These are phyloP conservation scores for Auriscalpium vulgare DNA, from an alignment of 768 basidiomycete genomes.

Conservation along the genomic window DNA sequence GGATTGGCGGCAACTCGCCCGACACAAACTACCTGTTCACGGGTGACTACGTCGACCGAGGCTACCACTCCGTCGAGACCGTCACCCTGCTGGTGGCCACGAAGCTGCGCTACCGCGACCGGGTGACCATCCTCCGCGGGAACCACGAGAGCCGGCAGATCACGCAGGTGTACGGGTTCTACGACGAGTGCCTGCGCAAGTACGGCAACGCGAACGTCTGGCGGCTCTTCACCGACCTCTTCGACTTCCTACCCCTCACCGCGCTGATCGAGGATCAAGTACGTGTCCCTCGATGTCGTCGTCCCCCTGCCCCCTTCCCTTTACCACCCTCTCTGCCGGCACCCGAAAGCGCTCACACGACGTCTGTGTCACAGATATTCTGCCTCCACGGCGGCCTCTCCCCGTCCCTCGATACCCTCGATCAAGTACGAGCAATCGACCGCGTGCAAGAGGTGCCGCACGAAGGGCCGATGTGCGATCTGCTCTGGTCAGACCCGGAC, in stretches of 20 bases:
- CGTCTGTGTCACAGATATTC: slow-evolving; percentile 66
- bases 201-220: slow-evolving; percentile 99
- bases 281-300: slow-evolving; percentile 28
- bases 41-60: slow-evolving; percentile 99
- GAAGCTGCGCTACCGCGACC: slow-evolving; percentile 96
- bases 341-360: slow-evolving; percentile 1
- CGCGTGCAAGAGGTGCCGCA: slow-evolving; percentile 98
- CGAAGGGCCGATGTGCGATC: slow-evolving; percentile 99
- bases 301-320: not conserved
- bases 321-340: not conserved
- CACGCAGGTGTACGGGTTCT: slow-evolving; percentile 99
- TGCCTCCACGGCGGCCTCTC: slow-evolving; percentile 96
- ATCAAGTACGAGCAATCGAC: slow-evolving; percentile 98
- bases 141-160: slow-evolving; percentile 99
- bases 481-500: slow-evolving; percentile 98
- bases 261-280: slow-evolving; percentile 99
- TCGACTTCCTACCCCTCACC: slow-evolving; percentile 95
- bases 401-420: slow-evolving; percentile 98
- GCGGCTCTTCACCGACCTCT: slow-evolving; percentile 98
- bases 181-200: slow-evolving; percentile 98
- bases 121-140: slow-evolving; percentile 94
- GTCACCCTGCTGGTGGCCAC: slow-evolving; percentile 95
- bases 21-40: slow-evolving; percentile 99
- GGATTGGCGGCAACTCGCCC: slow-evolving; percentile 97
- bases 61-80: slow-evolving; percentile 99